A percentile compares a stretch with the other conserved stretches of the same genome.
phyloP scores from a whole-genome alignment of 2,329 filamentous ascomycete species.

The Pseudogymnoascus sp. region DNA sequence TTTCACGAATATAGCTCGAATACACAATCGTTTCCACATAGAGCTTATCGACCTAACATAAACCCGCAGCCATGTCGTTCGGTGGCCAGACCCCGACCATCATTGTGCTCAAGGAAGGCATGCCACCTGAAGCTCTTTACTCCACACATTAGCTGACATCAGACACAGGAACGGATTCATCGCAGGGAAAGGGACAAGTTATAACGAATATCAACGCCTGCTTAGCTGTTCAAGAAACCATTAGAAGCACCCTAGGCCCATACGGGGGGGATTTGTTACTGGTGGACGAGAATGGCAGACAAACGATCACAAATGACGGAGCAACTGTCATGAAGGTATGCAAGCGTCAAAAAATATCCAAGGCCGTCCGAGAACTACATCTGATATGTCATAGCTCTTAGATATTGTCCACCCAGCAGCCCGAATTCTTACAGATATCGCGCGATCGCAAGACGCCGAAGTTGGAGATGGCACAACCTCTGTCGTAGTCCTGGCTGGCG shows the following conservation, averaged over 20 bases:
- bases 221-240: slow-evolving; percentile 86
- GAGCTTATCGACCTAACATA: slow-evolving; percentile 4
- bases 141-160: slow-evolving; percentile 10
- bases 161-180: slow-evolving; percentile 78
- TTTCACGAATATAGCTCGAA: slow-evolving; percentile 6
- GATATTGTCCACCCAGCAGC: slow-evolving; percentile 98
- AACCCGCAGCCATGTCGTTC: slow-evolving; percentile 64
- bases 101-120: slow-evolving; percentile 95
- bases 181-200: slow-evolving; percentile 93
- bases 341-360: background rate
- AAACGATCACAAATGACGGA: slow-evolving; percentile 98
- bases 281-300: slow-evolving; percentile 87
- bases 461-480: slow-evolving; percentile 97
- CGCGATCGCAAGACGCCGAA: slow-evolving; percentile 96
- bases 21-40: background rate
- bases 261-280: slow-evolving; percentile 95
- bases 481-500: slow-evolving; percentile 92
- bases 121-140: slow-evolving; percentile 33
- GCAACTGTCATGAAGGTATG: slow-evolving; percentile 96
- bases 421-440: slow-evolving; percentile 94
- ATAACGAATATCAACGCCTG: slow-evolving; percentile 98
- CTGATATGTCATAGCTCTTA: slow-evolving; percentile 56
- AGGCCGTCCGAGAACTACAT: slow-evolving; percentile 11
- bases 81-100: slow-evolving; percentile 96
- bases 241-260: slow-evolving; percentile 90